Evolutionary conservation across 768 basidiomycete species (phyloP).

Genomic region (Rickenella mellea): DNA sequence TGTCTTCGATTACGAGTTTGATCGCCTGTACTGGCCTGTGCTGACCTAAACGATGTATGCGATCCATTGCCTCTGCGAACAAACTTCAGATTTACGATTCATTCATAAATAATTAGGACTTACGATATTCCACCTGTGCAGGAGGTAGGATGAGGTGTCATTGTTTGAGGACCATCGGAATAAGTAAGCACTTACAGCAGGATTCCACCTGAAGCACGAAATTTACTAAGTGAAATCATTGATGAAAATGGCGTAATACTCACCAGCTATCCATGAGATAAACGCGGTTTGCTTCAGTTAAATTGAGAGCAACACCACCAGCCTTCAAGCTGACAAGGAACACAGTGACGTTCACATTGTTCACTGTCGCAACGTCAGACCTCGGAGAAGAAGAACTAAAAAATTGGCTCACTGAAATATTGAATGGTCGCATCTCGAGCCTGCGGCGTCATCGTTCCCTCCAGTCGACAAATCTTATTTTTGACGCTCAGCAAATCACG

Average conservation of each 20-base stretch:
- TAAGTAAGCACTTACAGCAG: slow-evolving; percentile 47
- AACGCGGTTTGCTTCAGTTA: slow-evolving; percentile 87
- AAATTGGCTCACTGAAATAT: slow-evolving; percentile 65
- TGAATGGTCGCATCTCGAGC: slow-evolving; percentile 92
- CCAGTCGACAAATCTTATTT: slow-evolving; percentile 92
- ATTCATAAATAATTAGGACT: slow-evolving; percentile 20
- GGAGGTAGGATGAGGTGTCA: slow-evolving; percentile 1
- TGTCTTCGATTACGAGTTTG: slow-evolving; percentile 92
- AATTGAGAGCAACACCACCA: slow-evolving; percentile 85
- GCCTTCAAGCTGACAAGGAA: slow-evolving; percentile 96
- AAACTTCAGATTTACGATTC: not conserved
- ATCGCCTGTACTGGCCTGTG: slow-evolving; percentile 87
- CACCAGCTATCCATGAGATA: slow-evolving; percentile 94
- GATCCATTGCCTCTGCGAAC: slow-evolving; percentile 84
- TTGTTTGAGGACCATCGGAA: not conserved
- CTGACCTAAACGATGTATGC: slow-evolving; percentile 94
- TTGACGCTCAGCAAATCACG: slow-evolving; percentile 1
- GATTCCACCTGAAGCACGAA: slow-evolving; percentile 58
- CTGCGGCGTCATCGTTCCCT: slow-evolving; percentile 96
- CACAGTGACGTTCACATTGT: slow-evolving; percentile 90
- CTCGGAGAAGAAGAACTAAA: too few relatives aligned
- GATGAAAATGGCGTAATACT: not conserved
- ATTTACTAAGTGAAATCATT: not conserved
- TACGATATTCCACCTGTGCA: slow-evolving; percentile 65
- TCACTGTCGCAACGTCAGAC: slow-evolving; percentile 45